Percentiles rank a stretch among this genome's conserved stretches.
These are phyloP conservation scores for Yamadazyma kanchanaburiensis DNA, from an alignment of 1,139 yeast species.

Conservation along the genomic window DNA sequence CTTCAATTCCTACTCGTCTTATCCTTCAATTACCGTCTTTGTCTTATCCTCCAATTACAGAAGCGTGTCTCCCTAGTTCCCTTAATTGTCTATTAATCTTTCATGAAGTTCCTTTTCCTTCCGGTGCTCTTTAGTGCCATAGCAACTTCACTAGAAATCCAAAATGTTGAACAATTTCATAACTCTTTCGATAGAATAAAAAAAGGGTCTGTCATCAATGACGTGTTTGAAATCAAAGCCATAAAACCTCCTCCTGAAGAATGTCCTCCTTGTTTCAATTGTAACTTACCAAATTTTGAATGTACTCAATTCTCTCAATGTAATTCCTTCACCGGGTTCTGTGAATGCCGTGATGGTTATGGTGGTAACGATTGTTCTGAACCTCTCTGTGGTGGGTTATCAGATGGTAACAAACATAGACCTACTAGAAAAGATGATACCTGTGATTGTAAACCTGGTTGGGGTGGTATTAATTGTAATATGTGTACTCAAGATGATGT, in stretches of 20 bases:
- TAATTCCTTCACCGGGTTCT: conserved; percentile 82
- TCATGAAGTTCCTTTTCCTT: too few relatives aligned
- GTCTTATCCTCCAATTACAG: too few relatives aligned
- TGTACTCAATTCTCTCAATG: conserved; percentile 89
- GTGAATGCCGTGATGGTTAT: conserved; percentile 90
- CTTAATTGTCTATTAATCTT: too few relatives aligned
- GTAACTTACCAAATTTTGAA: conserved; percentile 85
- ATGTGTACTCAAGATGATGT: conserved; percentile 67
- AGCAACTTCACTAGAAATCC: conserved; percentile 8
- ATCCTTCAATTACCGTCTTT: too few relatives aligned
- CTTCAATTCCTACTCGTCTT: too few relatives aligned
- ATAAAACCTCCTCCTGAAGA: conserved; percentile 29
- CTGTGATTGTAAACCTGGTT: conserved; percentile 79
- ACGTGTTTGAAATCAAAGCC: conserved; percentile 21
- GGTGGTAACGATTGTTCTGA: conserved; percentile 91
- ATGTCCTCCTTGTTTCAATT: conserved; percentile 90
- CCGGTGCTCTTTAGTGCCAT: background rate
- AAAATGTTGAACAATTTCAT: conserved; percentile 13
- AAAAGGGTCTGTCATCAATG: conserved; percentile 22
- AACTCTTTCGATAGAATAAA: conserved; percentile 24
- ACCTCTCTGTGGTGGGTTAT: conserved; percentile 84
- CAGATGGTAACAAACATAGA: conserved; percentile 62
- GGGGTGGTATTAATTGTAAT: conserved; percentile 95
- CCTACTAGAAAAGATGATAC: conserved; percentile 52
- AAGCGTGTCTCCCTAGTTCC: too few relatives aligned